Evolutionary conservation across 1,139 yeast genomes (phyloP), one percentile per base, ranked within the genome.

Genomic region (Debaryomycetaceae sp.): DNA sequence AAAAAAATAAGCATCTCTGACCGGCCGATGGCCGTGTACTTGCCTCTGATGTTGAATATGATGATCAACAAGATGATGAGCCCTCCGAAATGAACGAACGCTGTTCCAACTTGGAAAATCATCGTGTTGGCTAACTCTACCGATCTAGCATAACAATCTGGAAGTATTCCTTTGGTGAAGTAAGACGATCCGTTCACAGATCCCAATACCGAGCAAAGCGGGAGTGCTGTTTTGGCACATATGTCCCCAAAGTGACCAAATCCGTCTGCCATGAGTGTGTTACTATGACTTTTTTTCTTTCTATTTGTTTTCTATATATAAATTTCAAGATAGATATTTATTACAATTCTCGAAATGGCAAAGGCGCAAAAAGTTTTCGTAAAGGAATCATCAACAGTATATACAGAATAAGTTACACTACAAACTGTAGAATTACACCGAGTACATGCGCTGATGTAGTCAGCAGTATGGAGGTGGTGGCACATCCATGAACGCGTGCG

Each of bases 11-110:
- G 68, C 83, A 90, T 87, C 59, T 93, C 99, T 13, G 81, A 75
- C 50, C 98, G 75, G 2, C 97, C 98, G 48, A 93, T 91, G 14
- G 98, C 97, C 0, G 98, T 93, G 61, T 87, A 91, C 68, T 91
- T 89, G 47, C 84, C 73, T 57, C 91, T 75, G 39, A 90, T 83
- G 54, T 86, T 84, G 69, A 83, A 86, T n/a, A 90, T 74, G 48
- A 91, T 87, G 53, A 89, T 75, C 43, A 84, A 69, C 37, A 86
- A 55, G 37, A 89, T 78, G 5, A 76, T 63, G 36, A 93, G 68
- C 0, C 90, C 82, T 2, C 85, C 89, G 46, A 93, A 81, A 58
- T 90, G 90, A 33, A 90, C 80, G 58, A 90, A 85, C 3, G 96
- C 90, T 49, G 83, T 87, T 27, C 97, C 98, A n/a, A 89, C 75